Percentiles rank a stretch among this genome's conserved stretches.
phyloP scores from a whole-genome alignment of 2,329 filamentous ascomycete genomes.

The Fusarium proliferatum region DNA sequence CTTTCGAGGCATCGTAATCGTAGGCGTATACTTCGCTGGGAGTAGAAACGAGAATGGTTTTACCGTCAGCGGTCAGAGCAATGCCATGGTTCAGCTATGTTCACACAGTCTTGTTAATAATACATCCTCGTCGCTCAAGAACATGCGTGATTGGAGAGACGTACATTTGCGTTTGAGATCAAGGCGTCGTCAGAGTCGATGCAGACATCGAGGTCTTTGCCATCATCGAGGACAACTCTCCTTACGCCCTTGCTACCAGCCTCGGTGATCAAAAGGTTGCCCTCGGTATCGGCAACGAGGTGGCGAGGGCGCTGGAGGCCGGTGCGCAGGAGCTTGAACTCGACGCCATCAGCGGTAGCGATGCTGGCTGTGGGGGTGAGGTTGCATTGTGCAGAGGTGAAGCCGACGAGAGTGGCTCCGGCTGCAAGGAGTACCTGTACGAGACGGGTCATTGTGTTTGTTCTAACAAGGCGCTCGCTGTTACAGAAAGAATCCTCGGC shows the following conservation, averaged over 20 bases:
- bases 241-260: background rate
- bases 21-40: constrained; percentile 18
- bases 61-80: constrained; percentile 3
- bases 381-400: constrained; percentile 1
- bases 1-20: constrained; percentile 7
- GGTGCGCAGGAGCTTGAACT: background rate
- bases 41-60: constrained; percentile 15
- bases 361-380: background rate
- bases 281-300: constrained; percentile 1
- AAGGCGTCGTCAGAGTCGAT: constrained; percentile 7
- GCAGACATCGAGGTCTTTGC: constrained; percentile 10
- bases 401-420: background rate
- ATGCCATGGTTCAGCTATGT: constrained; percentile 12
- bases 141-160: background rate
- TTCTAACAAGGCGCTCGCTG: fast-evolving
- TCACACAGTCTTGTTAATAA: background rate
- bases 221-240: constrained; percentile 7
- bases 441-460: background rate
- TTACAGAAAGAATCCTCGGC: background rate
- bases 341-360: constrained; percentile 4
- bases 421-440: background rate
- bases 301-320: constrained; percentile 7
- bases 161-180: background rate
- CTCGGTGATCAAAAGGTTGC: constrained; percentile 6
- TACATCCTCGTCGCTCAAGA: fast-evolving